phyloP scores from a whole-genome alignment of 2,329 filamentous ascomycete genomes.

The Colletotrichum melonis region DNA sequence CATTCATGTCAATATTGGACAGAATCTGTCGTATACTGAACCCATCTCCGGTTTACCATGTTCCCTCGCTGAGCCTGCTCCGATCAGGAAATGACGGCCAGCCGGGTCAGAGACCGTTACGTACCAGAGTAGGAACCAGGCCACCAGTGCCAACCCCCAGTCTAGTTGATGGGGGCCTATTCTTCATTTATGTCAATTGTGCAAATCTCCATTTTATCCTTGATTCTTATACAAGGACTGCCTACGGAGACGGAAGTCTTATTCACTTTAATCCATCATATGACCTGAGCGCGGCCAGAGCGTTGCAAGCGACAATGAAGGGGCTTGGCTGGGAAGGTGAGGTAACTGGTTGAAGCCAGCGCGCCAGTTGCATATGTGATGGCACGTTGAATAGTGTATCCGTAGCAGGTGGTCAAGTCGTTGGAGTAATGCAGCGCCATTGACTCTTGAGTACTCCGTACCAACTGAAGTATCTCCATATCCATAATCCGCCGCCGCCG shows the following conservation, averaged over 20 bases:
- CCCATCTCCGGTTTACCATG: slow-evolving; percentile 22
- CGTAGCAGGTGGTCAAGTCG: slow-evolving; percentile 2
- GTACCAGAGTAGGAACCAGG: slow-evolving; percentile 13
- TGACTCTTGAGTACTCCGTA: slow-evolving; percentile 26
- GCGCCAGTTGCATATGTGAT: slow-evolving; percentile 42
- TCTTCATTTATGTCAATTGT: slow-evolving; percentile 12
- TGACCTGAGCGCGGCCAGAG: slow-evolving; percentile 24
- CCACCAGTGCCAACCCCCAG: background rate
- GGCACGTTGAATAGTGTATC: slow-evolving; percentile 36
- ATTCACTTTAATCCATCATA: background rate
- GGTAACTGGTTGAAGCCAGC: slow-evolving; percentile 25
- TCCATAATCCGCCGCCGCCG: slow-evolving; percentile 21
- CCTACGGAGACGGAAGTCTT: background rate
- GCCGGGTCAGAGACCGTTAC: background rate
- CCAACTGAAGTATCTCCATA: slow-evolving; percentile 37
- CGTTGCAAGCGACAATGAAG: slow-evolving; percentile 14
- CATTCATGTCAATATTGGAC: slow-evolving; percentile 1
- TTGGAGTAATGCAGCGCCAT: slow-evolving; percentile 41
- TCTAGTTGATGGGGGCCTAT: background rate
- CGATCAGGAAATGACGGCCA: slow-evolving; percentile 19
- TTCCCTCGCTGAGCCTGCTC: slow-evolving; percentile 10
- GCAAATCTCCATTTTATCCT: slow-evolving; percentile 7
- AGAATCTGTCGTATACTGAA: slow-evolving; percentile 14
- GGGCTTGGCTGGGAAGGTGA: slow-evolving; percentile 24
- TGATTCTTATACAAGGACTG: background rate